Evolutionary conservation across 768 basidiomycete species (phyloP).

Genomic region (Tylopilus plumbeoviolaceoides): DNA sequence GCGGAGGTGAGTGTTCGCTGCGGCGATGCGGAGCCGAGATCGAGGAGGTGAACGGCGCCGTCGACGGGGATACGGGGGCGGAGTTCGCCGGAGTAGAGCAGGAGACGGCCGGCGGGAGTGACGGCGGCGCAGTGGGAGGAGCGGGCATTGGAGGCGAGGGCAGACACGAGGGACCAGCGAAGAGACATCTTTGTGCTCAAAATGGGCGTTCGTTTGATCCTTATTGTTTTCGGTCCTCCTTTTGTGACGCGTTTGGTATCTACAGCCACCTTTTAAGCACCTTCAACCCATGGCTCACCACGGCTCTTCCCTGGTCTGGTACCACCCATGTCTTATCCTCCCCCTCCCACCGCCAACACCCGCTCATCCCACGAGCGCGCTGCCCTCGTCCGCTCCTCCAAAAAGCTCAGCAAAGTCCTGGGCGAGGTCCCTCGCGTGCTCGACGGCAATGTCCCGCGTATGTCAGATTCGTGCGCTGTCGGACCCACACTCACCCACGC

Average conservation of each 20-base stretch:
- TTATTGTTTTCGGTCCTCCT: constrained; percentile 16
- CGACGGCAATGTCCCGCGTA: constrained; percentile 28
- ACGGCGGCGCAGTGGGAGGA: constrained; percentile 42
- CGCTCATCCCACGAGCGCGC: constrained; percentile 48
- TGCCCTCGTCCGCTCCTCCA: constrained; percentile 53
- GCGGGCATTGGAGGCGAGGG: constrained; percentile 25
- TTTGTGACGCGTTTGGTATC: constrained; percentile 18
- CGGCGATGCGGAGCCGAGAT: constrained; percentile 13
- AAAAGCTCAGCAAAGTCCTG: constrained; percentile 56
- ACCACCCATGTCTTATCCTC: constrained; percentile 26
- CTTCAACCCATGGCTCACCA: no score
- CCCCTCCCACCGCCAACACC: constrained; percentile 58
- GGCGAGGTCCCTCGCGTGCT: constrained; percentile 57
- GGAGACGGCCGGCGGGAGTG: constrained; percentile 22
- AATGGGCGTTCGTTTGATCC: not conserved
- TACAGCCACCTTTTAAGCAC: constrained; percentile 2
- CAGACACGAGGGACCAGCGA: constrained; percentile 28
- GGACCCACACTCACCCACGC: not conserved
- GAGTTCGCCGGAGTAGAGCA: constrained; percentile 43
- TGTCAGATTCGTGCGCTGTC: not conserved
- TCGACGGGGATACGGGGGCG: constrained; percentile 41
- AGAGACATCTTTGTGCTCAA: not conserved
- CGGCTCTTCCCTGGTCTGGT: constrained; percentile 21
- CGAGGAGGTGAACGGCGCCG: constrained; percentile 25
- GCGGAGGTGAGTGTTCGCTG: constrained; percentile 19